Conservation (phyloP, 805 yeast species). For the Kuraishia cidri region DNA sequence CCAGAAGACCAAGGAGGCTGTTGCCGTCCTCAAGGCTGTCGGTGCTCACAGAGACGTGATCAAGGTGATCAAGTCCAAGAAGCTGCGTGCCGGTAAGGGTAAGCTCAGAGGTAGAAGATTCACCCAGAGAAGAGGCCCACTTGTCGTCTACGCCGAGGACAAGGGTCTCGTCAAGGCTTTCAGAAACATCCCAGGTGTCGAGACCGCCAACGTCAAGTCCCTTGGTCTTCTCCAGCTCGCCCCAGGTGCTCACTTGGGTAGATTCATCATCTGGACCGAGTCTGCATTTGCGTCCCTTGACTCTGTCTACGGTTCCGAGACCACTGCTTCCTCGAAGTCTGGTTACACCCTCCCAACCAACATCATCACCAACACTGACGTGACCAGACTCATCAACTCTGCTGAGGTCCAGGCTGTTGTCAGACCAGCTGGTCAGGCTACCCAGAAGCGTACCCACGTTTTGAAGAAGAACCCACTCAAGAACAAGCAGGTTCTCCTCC, state of each 20-base stretch:
- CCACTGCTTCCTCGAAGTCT: constrained; percentile 76
- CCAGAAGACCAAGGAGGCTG: constrained; percentile 96
- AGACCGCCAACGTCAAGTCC: constrained; percentile 85
- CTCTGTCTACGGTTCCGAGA: constrained; percentile 92
- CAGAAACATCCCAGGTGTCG: constrained; percentile 99
- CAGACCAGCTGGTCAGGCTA: constrained; percentile 91
- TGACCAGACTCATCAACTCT: constrained; percentile 96
- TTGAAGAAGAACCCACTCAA: constrained; percentile 98
- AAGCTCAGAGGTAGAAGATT: constrained; percentile 99
- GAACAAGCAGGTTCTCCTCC: constrained; percentile 97
- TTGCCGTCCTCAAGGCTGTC: constrained; percentile 94
- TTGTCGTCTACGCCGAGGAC: constrained; percentile 96
- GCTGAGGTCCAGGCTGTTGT: constrained; percentile 97
- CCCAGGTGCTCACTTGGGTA: constrained; percentile 99
- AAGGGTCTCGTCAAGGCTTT: constrained; percentile 97
- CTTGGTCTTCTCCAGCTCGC: constrained; percentile 97
- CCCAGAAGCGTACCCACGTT: constrained; percentile 90
- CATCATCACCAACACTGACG: constrained; percentile 94
- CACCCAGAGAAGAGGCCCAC: constrained; percentile 99
- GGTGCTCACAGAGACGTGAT: constrained; percentile 98
- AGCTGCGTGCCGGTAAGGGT: constrained; percentile 99
- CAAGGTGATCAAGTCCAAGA: constrained; percentile 97
- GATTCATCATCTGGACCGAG: constrained; percentile 99
- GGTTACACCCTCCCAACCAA: constrained; percentile 89
- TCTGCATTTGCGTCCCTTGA: constrained; percentile 95